phyloP scores from a whole-genome alignment of 1,284 basidiomycete genomes.

The Ceratobasidium theobromae region DNA sequence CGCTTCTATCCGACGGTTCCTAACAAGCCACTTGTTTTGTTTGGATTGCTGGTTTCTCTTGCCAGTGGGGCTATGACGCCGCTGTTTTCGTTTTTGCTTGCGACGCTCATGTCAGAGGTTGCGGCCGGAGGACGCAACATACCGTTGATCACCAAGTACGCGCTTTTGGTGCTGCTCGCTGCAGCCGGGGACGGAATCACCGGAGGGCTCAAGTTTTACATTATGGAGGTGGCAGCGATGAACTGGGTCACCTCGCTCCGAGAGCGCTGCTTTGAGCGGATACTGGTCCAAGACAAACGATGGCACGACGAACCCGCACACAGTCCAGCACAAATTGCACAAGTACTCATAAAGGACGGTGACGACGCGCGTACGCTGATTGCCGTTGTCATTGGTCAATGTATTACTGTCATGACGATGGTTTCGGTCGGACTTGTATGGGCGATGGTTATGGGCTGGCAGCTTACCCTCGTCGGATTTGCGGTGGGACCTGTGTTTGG shows the following conservation, averaged over 20 bases:
- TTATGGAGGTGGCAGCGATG: slow-evolving; percentile 74
- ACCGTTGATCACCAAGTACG: slow-evolving; percentile 66
- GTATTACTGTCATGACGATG: slow-evolving; percentile 77
- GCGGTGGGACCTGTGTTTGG: slow-evolving; percentile 86
- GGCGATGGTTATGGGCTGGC: slow-evolving; percentile 88
- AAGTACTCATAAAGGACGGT: slow-evolving; percentile 84
- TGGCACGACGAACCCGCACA: slow-evolving; percentile 83
- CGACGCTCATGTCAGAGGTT: slow-evolving; percentile 76
- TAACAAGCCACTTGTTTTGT: slow-evolving; percentile 64
- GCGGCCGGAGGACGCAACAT: slow-evolving; percentile 64
- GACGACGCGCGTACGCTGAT: slow-evolving; percentile 86
- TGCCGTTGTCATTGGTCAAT: slow-evolving; percentile 71
- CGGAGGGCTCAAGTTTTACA: slow-evolving; percentile 70
- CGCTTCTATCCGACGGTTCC: slow-evolving; percentile 75
- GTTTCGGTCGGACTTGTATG: slow-evolving; percentile 79
- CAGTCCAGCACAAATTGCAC: slow-evolving; percentile 66
- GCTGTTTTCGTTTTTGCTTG: slow-evolving; percentile 87
- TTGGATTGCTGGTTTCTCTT: slow-evolving; percentile 68
- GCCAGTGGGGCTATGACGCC: slow-evolving; percentile 83
- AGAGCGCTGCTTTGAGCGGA: slow-evolving; percentile 54
- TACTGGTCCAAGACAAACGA: slow-evolving; percentile 83
- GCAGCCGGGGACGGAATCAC: slow-evolving; percentile 76
- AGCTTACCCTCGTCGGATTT: slow-evolving; percentile 88
- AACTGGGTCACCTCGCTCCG: slow-evolving; percentile 77
- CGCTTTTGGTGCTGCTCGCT: slow-evolving; percentile 60